Evolutionary conservation across 495 filamentous ascomycete genomes (phyloP).

Genomic region (Podospora didyma): DNA sequence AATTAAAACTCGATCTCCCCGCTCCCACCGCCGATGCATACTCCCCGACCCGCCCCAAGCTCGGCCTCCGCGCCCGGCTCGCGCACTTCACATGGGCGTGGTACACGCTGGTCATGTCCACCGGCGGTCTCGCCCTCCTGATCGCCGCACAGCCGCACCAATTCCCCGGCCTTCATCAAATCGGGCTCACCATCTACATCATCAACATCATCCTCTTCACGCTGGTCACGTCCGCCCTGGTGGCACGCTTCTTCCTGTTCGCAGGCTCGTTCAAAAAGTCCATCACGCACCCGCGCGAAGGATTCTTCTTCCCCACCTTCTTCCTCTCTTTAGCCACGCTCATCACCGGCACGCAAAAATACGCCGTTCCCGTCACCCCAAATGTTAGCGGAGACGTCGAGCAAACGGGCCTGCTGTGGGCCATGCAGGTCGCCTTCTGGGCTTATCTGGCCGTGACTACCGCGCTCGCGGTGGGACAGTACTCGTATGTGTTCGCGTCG

Average conservation of each 20-base stretch:
- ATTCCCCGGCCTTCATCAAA: slow-evolving; percentile 55
- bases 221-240: slow-evolving; percentile 46
- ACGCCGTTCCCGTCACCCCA: slow-evolving; percentile 49
- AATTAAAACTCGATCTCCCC: too few species aligned
- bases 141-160: slow-evolving; percentile 54
- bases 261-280: slow-evolving; percentile 49
- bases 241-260: slow-evolving; percentile 54
- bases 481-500: slow-evolving; percentile 45
- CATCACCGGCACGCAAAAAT: slow-evolving; percentile 56
- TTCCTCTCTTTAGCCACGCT: slow-evolving; percentile 63
- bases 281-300: slow-evolving; percentile 59
- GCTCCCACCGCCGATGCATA: background rate
- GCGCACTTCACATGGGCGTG: slow-evolving; percentile 72
- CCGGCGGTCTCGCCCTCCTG: slow-evolving; percentile 61
- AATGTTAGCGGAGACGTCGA: too few species aligned
- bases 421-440: slow-evolving; percentile 50
- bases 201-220: slow-evolving; percentile 60
- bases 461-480: slow-evolving; percentile 47
- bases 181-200: slow-evolving; percentile 59
- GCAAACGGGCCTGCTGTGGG: slow-evolving; percentile 32
- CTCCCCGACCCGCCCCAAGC: slow-evolving; percentile 8
- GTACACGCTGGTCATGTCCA: slow-evolving; percentile 67
- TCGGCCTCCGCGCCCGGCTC: slow-evolving; percentile 38
- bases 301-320: slow-evolving; percentile 65
- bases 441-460: slow-evolving; percentile 44